Conservation (phyloP, 139 green algal genomes). For the Chlamydomonas sp. region DNA sequence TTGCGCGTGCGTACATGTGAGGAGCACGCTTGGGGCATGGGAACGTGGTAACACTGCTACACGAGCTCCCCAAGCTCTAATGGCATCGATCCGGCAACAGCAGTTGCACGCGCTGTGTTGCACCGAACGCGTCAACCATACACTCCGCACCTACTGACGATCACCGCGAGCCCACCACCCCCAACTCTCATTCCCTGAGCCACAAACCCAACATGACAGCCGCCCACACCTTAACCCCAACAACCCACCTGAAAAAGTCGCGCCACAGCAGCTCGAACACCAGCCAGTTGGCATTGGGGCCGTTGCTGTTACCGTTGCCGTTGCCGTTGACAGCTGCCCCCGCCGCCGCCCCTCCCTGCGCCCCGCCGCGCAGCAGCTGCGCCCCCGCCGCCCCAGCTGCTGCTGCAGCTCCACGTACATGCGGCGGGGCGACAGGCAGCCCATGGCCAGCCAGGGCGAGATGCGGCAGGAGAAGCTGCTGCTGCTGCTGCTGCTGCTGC, state of each 20-base stretch:
- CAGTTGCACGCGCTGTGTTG: no score
- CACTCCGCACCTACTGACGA: no score
- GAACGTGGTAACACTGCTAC: not conserved
- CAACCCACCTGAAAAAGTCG: slow-evolving; percentile 81
- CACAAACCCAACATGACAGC: not conserved
- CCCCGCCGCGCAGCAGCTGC: not conserved
- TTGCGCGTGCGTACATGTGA: no score
- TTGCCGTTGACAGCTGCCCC: not conserved
- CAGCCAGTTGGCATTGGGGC: slow-evolving; percentile 62
- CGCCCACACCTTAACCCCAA: not conserved
- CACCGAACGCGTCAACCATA: no score
- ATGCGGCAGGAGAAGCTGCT: slow-evolving; percentile 76
- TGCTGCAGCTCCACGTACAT: slow-evolving; percentile 29
- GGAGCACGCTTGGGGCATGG: not conserved
- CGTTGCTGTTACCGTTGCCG: slow-evolving; percentile 24
- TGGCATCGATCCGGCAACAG: no score
- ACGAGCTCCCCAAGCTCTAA: no score
- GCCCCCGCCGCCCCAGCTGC: not conserved
- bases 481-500: not conserved
- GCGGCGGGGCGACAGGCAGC: slow-evolving; percentile 83
- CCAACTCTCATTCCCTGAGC: no score
- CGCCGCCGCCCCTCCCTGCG: not conserved
- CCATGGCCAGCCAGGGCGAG: slow-evolving; percentile 84
- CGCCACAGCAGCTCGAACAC: slow-evolving; percentile 89
- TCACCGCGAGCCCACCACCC: not conserved